Percentiles rank a stretch among this genome's conserved stretches.
Conservation (phyloP, 805 yeast genomes). For the Deakozyma indianensis region DNA sequence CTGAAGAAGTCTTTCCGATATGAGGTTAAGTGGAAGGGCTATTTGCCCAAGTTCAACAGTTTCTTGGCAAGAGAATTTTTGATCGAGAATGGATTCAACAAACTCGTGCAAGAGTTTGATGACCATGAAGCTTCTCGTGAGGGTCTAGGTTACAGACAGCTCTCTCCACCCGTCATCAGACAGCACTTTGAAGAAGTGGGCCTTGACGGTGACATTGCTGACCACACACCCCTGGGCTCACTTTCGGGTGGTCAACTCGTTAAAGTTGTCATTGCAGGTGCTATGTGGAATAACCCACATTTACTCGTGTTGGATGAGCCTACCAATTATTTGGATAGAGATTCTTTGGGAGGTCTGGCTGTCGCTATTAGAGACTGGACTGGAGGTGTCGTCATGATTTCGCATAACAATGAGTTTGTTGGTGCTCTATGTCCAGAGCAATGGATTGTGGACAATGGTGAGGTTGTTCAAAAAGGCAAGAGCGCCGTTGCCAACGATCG, state of each 20-base stretch:
- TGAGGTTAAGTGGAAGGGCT: slow-evolving; percentile 85
- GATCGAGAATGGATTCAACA: slow-evolving; percentile 72
- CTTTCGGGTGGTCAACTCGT: slow-evolving; percentile 97
- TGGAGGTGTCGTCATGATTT: slow-evolving; percentile 97
- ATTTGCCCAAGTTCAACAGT: slow-evolving; percentile 86
- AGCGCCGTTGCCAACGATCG: slow-evolving; percentile 60
- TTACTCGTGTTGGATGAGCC: slow-evolving; percentile 96
- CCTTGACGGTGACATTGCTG: slow-evolving; percentile 94
- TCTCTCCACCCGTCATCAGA: slow-evolving; percentile 81
- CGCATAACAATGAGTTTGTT: slow-evolving; percentile 93
- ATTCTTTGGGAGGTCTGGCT: slow-evolving; percentile 93
- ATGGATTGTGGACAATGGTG: slow-evolving; percentile 93
- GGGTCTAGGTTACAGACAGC: slow-evolving; percentile 95
- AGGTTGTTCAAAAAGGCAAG: slow-evolving; percentile 70
- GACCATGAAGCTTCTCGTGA: slow-evolving; percentile 99
- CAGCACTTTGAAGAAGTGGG: slow-evolving; percentile 97
- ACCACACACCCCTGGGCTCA: slow-evolving; percentile 94
- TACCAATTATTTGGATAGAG: slow-evolving; percentile 98
- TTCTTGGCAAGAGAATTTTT: slow-evolving; percentile 82
- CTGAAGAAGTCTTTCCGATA: slow-evolving; percentile 93
- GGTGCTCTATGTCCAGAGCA: slow-evolving; percentile 98
- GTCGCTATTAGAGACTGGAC: slow-evolving; percentile 96
- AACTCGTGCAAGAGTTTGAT: slow-evolving; percentile 90
- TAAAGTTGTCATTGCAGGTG: slow-evolving; percentile 97
- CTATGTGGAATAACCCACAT: slow-evolving; percentile 99